phyloP scores from a whole-genome alignment of 2,329 filamentous ascomycete genomes.

The Claviceps capensis region DNA sequence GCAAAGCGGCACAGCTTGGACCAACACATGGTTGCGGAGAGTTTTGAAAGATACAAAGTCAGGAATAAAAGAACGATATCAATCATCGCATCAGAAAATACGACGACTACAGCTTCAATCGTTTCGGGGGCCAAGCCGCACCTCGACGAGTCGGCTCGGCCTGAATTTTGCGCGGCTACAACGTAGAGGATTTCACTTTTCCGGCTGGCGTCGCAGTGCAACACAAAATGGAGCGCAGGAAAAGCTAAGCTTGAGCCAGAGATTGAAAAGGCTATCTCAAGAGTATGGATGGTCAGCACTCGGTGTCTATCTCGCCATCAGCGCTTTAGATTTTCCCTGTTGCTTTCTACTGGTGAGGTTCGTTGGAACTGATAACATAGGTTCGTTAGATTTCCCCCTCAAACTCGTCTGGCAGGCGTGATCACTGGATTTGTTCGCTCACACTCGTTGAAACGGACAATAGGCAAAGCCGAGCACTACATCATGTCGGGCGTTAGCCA shows the following conservation, averaged over 20 bases:
- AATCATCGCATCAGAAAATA: too few species aligned
- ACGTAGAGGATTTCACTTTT: slow-evolving; percentile 22
- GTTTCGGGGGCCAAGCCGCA: not conserved
- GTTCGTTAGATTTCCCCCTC: slow-evolving; percentile 25
- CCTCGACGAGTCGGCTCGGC: slow-evolving; percentile 7
- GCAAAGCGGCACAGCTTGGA: slow-evolving; percentile 13
- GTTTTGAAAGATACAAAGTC: slow-evolving; percentile 15
- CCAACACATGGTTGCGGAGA: slow-evolving; percentile 16
- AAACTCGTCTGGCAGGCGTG: not conserved
- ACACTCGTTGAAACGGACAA: not conserved
- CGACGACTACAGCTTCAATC: not conserved
- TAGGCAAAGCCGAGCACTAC: slow-evolving; percentile 51
- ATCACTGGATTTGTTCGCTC: not conserved
- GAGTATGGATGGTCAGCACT: slow-evolving; percentile 93
- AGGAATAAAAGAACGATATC: not conserved
- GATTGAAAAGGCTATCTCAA: slow-evolving; percentile 69
- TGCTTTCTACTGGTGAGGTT: slow-evolving; percentile 80
- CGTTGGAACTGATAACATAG: slow-evolving; percentile 77
- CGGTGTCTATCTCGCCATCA: slow-evolving; percentile 77
- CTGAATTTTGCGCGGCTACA: slow-evolving; percentile 11
- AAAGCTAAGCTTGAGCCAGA: slow-evolving; percentile 45
- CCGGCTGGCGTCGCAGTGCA: slow-evolving; percentile 18
- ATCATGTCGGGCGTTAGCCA: slow-evolving; percentile 46
- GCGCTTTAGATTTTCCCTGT: slow-evolving; percentile 82
- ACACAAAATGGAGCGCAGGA: slow-evolving; percentile 12